These are phyloP conservation scores for Populus hybrid DNA, from an alignment of 441 rosid genomes.

Conservation along the genomic window DNA sequence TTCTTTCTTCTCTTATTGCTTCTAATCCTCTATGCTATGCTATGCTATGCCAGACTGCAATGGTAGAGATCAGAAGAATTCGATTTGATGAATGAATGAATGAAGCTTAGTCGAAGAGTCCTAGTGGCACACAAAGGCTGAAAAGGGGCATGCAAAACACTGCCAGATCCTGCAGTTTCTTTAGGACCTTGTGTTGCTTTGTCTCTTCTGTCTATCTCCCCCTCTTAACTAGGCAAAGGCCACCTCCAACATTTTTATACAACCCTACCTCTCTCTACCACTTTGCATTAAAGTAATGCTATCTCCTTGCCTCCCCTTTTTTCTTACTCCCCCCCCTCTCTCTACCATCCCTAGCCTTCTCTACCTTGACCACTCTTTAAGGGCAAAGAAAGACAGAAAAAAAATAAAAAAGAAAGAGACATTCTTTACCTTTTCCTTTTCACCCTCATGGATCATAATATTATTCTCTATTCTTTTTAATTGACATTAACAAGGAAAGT, in stretches of 20 bases:
- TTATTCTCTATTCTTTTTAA: neutral
- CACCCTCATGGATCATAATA: neutral
- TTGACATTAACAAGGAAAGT: neutral
- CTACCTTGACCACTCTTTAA: neutral
- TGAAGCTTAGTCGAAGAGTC: neutral
- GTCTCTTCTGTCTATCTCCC: neutral
- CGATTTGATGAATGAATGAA: neutral
- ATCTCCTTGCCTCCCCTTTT: neutral
- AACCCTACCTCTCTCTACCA: neutral
- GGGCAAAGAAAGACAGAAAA: neutral
- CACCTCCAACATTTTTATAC: neutral
- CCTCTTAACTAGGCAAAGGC: neutral
- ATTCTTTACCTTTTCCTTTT: neutral
- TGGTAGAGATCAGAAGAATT: neutral
- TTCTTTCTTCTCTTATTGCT: constrained; percentile 12
- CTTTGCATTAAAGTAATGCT: neutral
- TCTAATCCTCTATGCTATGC: neutral
- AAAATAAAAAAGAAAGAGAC: neutral
- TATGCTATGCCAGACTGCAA: neutral
- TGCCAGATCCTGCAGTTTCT: constrained; percentile 22
- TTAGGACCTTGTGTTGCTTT: constrained; percentile 3
- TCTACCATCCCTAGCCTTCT: neutral
- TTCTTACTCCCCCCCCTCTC: neutral
- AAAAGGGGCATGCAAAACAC: constrained; percentile 7
- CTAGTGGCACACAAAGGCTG: constrained; percentile 6